These are phyloP conservation scores for Kluyveromyces nonfermentans DNA, from an alignment of 805 yeast genomes.

Conservation along the genomic window DNA sequence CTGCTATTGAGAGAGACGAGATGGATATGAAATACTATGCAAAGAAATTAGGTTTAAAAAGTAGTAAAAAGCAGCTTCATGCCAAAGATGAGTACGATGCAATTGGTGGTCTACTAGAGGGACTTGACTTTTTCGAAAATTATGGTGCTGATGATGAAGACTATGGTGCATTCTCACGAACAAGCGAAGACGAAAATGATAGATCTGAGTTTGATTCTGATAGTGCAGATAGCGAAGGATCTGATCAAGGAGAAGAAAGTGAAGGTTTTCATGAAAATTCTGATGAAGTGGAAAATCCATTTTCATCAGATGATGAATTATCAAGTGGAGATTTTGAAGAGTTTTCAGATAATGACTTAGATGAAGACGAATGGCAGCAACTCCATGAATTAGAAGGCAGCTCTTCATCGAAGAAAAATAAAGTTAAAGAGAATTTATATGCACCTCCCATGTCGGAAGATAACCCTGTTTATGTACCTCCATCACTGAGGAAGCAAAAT, in stretches of 20 bases:
- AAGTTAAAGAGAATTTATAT: slow-evolving; percentile 59
- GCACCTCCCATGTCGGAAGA: slow-evolving; percentile 44
- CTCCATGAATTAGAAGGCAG: slow-evolving; percentile 23
- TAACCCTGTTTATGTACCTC: slow-evolving; percentile 64
- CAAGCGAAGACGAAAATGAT: slow-evolving; percentile 15
- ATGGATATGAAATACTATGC: slow-evolving; percentile 78
- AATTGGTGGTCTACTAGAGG: slow-evolving; percentile 76
- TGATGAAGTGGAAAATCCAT: slow-evolving; percentile 26
- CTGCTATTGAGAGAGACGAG: slow-evolving; percentile 50
- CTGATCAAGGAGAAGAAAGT: slow-evolving; percentile 18
- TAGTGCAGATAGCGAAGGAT: slow-evolving; percentile 18
- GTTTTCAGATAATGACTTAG: slow-evolving; percentile 31
- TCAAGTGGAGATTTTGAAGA: slow-evolving; percentile 37
- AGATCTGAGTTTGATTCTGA: slow-evolving; percentile 22
- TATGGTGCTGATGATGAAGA: slow-evolving; percentile 27
- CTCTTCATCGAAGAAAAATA: slow-evolving; percentile 25
- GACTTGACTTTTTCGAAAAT: slow-evolving; percentile 36
- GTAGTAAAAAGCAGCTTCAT: slow-evolving; percentile 38
- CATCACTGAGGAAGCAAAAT: slow-evolving; percentile 60
- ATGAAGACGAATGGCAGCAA: slow-evolving; percentile 29
- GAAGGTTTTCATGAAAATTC: slow-evolving; percentile 19
- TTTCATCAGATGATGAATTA: slow-evolving; percentile 34
- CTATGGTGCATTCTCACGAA: slow-evolving; percentile 21
- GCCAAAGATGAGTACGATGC: slow-evolving; percentile 58
- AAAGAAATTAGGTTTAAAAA: slow-evolving; percentile 63